Evolutionary conservation across 257 asterid species (phyloP).

Genomic region (Lycium barbarum): DNA sequence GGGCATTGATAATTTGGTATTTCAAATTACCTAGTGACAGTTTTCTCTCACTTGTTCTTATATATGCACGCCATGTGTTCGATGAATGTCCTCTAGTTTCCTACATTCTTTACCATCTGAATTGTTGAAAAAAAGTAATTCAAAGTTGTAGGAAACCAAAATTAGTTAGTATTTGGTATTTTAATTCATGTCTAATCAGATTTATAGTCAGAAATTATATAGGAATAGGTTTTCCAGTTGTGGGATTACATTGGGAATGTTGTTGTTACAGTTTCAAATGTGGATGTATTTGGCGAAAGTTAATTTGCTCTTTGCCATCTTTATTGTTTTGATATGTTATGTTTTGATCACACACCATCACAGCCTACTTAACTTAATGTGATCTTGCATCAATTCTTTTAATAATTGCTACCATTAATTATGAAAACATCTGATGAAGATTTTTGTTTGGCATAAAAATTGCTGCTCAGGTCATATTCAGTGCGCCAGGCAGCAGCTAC

Average conservation of each 20-base stretch:
- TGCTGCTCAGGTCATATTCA: conserved; percentile 66
- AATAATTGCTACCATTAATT: conserved; percentile 13
- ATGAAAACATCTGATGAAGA: conserved; percentile 4
- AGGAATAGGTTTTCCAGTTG: too few species aligned
- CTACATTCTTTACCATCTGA: too few species aligned
- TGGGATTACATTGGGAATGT: too few species aligned
- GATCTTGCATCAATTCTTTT: neutral
- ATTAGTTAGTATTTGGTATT: too few species aligned
- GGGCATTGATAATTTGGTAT: neutral
- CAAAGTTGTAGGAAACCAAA: too few species aligned
- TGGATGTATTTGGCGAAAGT: neutral
- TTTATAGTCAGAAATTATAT: too few species aligned
- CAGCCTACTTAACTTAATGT: conserved; percentile 12
- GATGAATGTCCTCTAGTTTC: neutral
- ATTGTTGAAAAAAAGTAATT: too few species aligned
- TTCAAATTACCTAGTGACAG: too few species aligned
- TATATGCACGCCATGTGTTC: neutral
- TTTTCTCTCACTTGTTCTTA: conserved; percentile 16
- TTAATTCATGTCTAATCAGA: too few species aligned
- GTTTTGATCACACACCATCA: neutral
- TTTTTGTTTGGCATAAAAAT: conserved; percentile 23
- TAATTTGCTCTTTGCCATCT: neutral
- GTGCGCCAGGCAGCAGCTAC: conserved; percentile 93
- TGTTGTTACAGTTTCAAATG: too few species aligned
- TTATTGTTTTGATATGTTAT: neutral